Base-by-base conservation (phyloP, 768 basidiomycete genomes). In the Auricularia cornea region DNA sequence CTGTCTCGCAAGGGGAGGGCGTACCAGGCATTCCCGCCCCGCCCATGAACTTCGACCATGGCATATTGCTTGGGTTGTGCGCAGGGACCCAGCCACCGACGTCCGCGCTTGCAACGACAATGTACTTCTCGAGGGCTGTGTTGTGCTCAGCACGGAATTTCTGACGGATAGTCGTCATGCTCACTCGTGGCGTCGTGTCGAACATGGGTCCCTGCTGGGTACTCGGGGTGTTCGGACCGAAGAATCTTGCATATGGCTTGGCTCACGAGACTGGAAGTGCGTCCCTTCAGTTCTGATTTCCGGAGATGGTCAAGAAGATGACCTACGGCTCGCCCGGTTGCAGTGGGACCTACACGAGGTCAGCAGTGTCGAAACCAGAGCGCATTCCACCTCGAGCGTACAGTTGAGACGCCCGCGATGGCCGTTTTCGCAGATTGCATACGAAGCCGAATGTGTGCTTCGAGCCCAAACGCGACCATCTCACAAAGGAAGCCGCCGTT, bases 381-480 rank as follows among this genome's bases (percentile, higher is more conserved):
- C 16, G 35, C 16, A 38, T 38, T 38, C 8, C 35, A 14, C 35
- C 8, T n/a, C n/a, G 35, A 8, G 16, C 35, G 35, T 14, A 38
- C 35, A 38, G 35, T 38, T 8, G 35, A 38, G 35, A 38, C 35
- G 35, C 35, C 35, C 16, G 35, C 8, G 20, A n/a, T n/a, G 12
- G 20, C 51, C 11, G 51, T 52, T 14, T 11, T n/a, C 8, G 28
- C 8, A 11, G n/a, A 52, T 52, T 28, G 51, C 51, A 52, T 28
- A n/a, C n/a, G 51, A 52, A 52, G 51, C 20, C 51, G 10, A n/a
- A 80, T 65, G 67, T 79, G 80, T 1, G 79, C 78, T 63, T 81
- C 80, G 41, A 80, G 67, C 1, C 79, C 78, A 4, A 81, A 68
- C 1, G 75, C 48, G n/a, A 61, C 66, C n/a, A 62, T 64, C 67